These are phyloP conservation scores for Penicillium cinerascens DNA, from an alignment of 495 filamentous ascomycete genomes.

Conservation along the genomic window DNA sequence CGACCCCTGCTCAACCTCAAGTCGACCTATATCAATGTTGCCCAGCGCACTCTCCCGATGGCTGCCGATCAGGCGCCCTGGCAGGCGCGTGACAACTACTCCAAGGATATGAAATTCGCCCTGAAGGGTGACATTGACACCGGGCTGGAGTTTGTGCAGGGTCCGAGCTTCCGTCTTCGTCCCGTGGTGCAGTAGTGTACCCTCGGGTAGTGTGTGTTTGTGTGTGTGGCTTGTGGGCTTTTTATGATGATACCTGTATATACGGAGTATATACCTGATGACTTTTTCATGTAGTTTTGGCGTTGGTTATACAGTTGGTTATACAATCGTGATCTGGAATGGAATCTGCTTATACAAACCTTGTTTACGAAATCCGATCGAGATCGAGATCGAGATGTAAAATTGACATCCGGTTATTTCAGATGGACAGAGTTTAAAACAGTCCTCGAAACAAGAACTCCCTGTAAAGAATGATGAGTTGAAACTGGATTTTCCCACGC, in stretches of 20 bases:
- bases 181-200: constrained; percentile 18
- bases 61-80: constrained; percentile 50
- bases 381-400: neutral
- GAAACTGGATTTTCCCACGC: constrained; percentile 4
- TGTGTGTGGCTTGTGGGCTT: neutral
- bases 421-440: neutral
- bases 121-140: constrained; percentile 44
- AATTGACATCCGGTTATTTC: neutral
- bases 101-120: constrained; percentile 49
- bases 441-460: neutral
- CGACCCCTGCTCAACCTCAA: constrained; percentile 42
- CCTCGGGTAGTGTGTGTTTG: too few relatives aligned
- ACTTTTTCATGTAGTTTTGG: neutral
- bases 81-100: constrained; percentile 52
- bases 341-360: neutral
- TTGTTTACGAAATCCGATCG: neutral
- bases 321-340: too few relatives aligned
- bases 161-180: constrained; percentile 18
- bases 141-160: constrained; percentile 32
- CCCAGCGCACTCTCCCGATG: constrained; percentile 37
- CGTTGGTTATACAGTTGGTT: neutral
- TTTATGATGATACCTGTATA: constrained; percentile 3
- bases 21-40: constrained; percentile 49
- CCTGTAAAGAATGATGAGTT: neutral
- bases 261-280: constrained; percentile 1